Evolutionary conservation across 306 rosid genomes (phyloP), one percentile per base, ranked within the genome.

Genomic region (Castanea crenata): DNA sequence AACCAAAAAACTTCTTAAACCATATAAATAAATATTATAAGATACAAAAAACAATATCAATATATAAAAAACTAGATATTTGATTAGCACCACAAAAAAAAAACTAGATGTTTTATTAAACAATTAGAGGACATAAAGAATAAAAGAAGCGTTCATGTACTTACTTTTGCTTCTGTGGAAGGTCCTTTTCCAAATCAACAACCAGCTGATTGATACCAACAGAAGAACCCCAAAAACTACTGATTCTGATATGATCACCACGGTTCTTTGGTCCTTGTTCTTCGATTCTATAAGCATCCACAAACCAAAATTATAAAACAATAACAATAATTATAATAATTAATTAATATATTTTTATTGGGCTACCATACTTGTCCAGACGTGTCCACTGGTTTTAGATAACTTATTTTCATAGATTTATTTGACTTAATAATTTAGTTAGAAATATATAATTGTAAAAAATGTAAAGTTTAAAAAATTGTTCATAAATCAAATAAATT

Each of bases 141-240:
- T 21, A 20, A 58, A 21, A 21, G n/a, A 38, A 10, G 64, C 19
- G 21, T 44, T 44, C 15, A 65, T 38, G 35, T 41, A 78, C 41
- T 59, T 87, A 87, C 90, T 86, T 76, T 25, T 54, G 14, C 38
- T 81, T 76, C 59, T 79, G 77, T 76, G 8, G 20, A 2, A 12
- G 12, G 18, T 78, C 69, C 88, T 69, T 71, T 62, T 76, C 82
- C 54, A 81, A 63, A 84, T 56, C 64, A 81, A 55, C 38, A 79
- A 71, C 84, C 88, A 87, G 25, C 71, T 6, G 51, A 34, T 5
- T 35, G 58, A 61, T 61, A 67, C 77, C 35, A 55, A 55, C 69
- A 76, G 51, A 61, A 87, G 23, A 49, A 76, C 64, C 65, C 67
- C 75, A 32, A 78, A 73, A 68, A 69, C 18, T 35, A 79, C 62